Conservation (phyloP, 1,284 basidiomycete species). For the Microbotryomycetes sp. region DNA sequence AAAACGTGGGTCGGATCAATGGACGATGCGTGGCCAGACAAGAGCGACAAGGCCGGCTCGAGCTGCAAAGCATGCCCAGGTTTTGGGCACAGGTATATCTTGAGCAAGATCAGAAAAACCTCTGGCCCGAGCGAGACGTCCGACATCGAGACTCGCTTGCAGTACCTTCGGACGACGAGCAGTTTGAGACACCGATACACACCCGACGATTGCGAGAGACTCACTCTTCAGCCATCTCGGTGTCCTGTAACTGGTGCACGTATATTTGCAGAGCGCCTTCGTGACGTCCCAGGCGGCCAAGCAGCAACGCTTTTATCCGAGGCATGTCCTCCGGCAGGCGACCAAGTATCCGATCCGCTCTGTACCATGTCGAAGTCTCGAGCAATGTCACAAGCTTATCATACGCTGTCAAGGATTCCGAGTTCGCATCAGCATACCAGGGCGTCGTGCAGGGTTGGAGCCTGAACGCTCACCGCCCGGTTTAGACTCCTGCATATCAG, state of each 20-base stretch:
- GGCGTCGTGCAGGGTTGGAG: too few relatives aligned
- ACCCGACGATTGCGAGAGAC: conserved; percentile 33
- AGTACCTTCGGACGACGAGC: conserved; percentile 55
- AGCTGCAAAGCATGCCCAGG: conserved; percentile 49
- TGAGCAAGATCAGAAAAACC: conserved; percentile 77
- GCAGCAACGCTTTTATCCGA: conserved; percentile 79
- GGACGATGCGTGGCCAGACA: conserved; percentile 70
- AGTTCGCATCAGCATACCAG: too few relatives aligned
- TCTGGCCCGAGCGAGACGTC: conserved; percentile 45
- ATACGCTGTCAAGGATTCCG: conserved; percentile 47
- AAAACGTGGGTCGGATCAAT: conserved; percentile 74
- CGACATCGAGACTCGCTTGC: conserved; percentile 64
- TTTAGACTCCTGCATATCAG: too few relatives aligned
- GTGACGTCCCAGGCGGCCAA: conserved; percentile 83
- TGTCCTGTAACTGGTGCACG: conserved; percentile 75
- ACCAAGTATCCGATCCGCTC: conserved; percentile 70
- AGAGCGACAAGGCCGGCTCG: conserved; percentile 69
- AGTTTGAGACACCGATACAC: background rate
- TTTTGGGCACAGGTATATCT: conserved; percentile 73
- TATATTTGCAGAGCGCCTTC: conserved; percentile 89
- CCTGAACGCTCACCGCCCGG: too few relatives aligned
- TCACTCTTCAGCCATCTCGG: conserved; percentile 77
- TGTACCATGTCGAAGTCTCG: conserved; percentile 61
- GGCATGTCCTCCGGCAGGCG: conserved; percentile 60
- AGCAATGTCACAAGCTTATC: conserved; percentile 69